Conservation (phyloP, 257 asterid species). For the Salvia rosmarinus region DNA sequence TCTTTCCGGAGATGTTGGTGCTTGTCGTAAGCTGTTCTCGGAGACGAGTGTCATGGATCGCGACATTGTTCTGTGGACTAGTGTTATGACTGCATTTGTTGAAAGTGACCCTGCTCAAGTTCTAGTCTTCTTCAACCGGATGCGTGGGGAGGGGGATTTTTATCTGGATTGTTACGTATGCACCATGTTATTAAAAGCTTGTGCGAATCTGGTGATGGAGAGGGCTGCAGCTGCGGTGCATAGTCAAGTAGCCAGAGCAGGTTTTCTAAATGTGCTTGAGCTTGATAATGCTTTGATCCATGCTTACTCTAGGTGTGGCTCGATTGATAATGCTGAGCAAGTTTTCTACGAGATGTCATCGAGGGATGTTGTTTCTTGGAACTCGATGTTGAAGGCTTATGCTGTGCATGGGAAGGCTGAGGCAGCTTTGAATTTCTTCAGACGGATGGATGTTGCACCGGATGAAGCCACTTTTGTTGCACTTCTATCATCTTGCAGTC, state of each 20-base stretch:
- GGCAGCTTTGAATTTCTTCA: constrained; percentile 53
- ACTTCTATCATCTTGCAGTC: constrained; percentile 75
- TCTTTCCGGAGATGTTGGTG: constrained; percentile 53
- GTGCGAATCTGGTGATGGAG: constrained; percentile 69
- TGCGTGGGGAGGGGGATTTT: constrained; percentile 52
- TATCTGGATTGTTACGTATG: constrained; percentile 61
- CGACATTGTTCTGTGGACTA: constrained; percentile 86
- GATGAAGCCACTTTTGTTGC: constrained; percentile 77
- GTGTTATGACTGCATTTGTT: constrained; percentile 57
- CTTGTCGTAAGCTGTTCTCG: constrained; percentile 58
- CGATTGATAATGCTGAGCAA: constrained; percentile 50
- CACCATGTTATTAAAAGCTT: constrained; percentile 69
- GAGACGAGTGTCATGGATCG: constrained; percentile 46
- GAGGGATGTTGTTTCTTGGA: constrained; percentile 77
- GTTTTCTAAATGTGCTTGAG: constrained; percentile 48
- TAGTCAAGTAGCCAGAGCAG: constrained; percentile 56
- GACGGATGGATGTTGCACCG: constrained; percentile 59
- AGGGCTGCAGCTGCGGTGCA: constrained; percentile 61
- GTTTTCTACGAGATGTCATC: constrained; percentile 56
- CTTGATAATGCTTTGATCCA: constrained; percentile 72
- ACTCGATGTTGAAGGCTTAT: constrained; percentile 77
- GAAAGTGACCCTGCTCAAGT: constrained; percentile 61
- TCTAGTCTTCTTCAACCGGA: constrained; percentile 56
- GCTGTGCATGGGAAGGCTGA: constrained; percentile 78
- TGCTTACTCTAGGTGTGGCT: constrained; percentile 84